These are phyloP conservation scores for Stevia rebaudiana DNA, from an alignment of 140 eudicot genomes.

Conservation along the genomic window DNA sequence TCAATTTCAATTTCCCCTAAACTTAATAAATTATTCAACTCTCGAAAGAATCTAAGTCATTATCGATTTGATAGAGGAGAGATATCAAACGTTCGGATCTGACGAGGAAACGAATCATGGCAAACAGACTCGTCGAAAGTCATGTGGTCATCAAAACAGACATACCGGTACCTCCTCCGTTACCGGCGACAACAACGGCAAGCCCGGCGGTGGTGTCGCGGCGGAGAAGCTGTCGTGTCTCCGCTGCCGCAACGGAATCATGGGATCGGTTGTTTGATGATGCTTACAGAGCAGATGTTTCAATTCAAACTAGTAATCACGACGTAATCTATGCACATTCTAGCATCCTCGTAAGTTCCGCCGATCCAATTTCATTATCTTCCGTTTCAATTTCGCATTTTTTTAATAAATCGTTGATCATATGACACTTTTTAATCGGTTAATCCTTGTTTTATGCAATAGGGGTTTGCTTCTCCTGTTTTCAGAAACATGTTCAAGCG, in stretches of 20 bases:
- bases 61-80: conserved; percentile 19
- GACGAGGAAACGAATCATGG: conserved; percentile 16
- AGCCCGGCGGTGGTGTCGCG: conserved; percentile 6
- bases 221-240: conserved; percentile 17
- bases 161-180: conserved; percentile 64
- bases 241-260: conserved; percentile 24
- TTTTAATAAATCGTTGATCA: not conserved
- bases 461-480: conserved; percentile 92
- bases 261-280: conserved; percentile 85
- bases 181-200: conserved; percentile 23
- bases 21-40: not conserved
- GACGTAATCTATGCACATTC: conserved; percentile 66
- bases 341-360: conserved; percentile 55
- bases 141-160: conserved; percentile 6
- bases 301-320: conserved; percentile 48
- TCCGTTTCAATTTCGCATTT: not conserved
- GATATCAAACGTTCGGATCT: conserved; percentile 4
- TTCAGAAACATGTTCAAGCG: conserved; percentile 52
- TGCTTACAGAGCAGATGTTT: conserved; percentile 86
- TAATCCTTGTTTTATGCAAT: not conserved
- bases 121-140: conserved; percentile 27
- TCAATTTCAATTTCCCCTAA: not conserved
- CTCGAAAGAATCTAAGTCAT: conserved; percentile 11
- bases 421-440: no score
- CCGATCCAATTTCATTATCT: not conserved